A percentile compares a stretch with the other conserved stretches of the same genome.
Evolutionary conservation across 2,329 filamentous ascomycete genomes (phyloP).

Genomic region (Alternaria novae-zelandiae): DNA sequence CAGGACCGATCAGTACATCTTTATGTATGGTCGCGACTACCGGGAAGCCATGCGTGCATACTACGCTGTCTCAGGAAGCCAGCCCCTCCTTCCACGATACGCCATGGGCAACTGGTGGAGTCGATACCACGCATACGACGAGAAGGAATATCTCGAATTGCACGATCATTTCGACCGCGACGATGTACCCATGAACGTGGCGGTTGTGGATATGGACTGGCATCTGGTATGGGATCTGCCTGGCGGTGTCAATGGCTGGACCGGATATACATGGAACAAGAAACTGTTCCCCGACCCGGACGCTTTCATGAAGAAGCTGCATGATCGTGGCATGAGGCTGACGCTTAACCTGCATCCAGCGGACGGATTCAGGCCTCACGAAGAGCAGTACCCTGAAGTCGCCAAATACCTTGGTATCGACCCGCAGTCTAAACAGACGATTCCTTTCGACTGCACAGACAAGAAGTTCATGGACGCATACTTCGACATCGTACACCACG

Average conservation of each 20-base stretch:
- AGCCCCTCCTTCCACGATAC: constrained; percentile 64
- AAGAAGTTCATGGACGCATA: constrained; percentile 64
- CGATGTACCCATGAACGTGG: constrained; percentile 64
- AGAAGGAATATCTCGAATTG: constrained; percentile 62
- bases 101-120: constrained; percentile 71
- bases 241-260: constrained; percentile 58
- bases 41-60: constrained; percentile 60
- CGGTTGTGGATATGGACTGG: constrained; percentile 72
- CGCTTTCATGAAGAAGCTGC: constrained; percentile 59
- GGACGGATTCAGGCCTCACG: constrained; percentile 63
- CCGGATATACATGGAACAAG: constrained; percentile 68
- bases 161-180: constrained; percentile 62
- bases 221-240: constrained; percentile 58
- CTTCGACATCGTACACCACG: constrained; percentile 63
- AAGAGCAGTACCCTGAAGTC: constrained; percentile 63
- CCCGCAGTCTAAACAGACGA: constrained; percentile 57
- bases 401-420: constrained; percentile 61
- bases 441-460: constrained; percentile 63
- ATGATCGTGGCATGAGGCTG: constrained; percentile 59
- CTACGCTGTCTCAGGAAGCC: constrained; percentile 62
- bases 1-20: constrained; percentile 65
- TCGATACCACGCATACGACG: constrained; percentile 65
- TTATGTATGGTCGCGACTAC: constrained; percentile 65
- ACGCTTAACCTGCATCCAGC: constrained; percentile 69
- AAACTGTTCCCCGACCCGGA: constrained; percentile 64